These are phyloP conservation scores for Colletotrichum higginsianum DNA, from an alignment of 2,329 filamentous ascomycete genomes.

Conservation along the genomic window DNA sequence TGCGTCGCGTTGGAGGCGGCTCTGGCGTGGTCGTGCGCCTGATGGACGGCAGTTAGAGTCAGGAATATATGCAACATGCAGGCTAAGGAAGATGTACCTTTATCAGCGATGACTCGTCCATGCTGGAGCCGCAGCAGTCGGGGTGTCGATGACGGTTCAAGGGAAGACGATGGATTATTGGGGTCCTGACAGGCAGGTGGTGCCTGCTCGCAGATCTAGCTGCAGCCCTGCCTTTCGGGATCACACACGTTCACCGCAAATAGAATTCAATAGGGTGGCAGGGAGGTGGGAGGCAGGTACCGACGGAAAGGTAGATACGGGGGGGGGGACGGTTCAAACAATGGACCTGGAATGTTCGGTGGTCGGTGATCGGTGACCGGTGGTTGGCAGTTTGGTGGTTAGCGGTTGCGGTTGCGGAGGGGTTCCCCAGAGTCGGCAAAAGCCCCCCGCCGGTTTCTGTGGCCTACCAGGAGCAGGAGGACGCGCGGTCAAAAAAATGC, in stretches of 20 bases:
- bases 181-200: slow-evolving; percentile 1
- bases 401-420: slow-evolving; percentile 25
- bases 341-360: slow-evolving; percentile 19
- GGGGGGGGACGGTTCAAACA: slow-evolving; percentile 13
- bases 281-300: slow-evolving; percentile 5
- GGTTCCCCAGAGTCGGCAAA: slow-evolving; percentile 39
- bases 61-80: slow-evolving; percentile 44
- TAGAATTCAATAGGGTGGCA: slow-evolving; percentile 12
- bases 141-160: slow-evolving; percentile 11
- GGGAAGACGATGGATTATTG: slow-evolving; percentile 5
- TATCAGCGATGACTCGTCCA: slow-evolving; percentile 80
- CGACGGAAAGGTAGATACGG: not conserved
- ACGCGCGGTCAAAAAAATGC: slow-evolving; percentile 2
- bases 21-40: slow-evolving; percentile 91
- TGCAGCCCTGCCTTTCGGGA: not conserved
- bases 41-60: slow-evolving; percentile 21
- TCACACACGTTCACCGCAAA: slow-evolving; percentile 17
- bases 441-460: slow-evolving; percentile 29
- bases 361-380: slow-evolving; percentile 25
- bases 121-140: slow-evolving; percentile 50
- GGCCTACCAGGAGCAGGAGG: not conserved
- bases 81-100: slow-evolving; percentile 62
- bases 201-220: not conserved
- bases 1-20: slow-evolving; percentile 85
- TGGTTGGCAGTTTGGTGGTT: slow-evolving; percentile 20